Evolutionary conservation across 1,139 yeast species (phyloP), one percentile per base, ranked within the genome.

Genomic region (Casaregolazyma lundiana): DNA sequence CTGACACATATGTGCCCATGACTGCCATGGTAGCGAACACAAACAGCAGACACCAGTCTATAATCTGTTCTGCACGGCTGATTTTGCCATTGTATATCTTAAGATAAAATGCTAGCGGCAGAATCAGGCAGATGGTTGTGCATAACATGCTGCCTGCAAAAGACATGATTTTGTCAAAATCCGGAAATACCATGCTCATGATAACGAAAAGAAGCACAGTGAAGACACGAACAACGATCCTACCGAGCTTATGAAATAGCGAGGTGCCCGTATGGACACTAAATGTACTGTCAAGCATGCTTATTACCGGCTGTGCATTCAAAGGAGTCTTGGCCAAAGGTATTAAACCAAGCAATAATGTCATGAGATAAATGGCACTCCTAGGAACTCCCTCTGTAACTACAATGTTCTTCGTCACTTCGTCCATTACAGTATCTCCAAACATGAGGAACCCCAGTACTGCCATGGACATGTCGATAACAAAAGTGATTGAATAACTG

Each of bases 271-370:
- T 60, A 34, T 63, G 62, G 7, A 72, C 63, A 6, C 69, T 70
- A 30, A 70, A 54, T 21, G 76, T 50, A 15, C 69, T 65, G 52
- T 81, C 87, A 11, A 79, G 62, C 0, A 94, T 83, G 4, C 92
- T 76, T 17, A 87, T 78, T 37, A 90, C 83, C 1, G 97, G 97
- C 56, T 92, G 80, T 6, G 94, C 89, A 57, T 83, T 85, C 43
- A 90, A 71, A 0, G 97, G 96, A 1, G 92, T 79, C 61, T 90
- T 90, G 1, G 96, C 89, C 38, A 89, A 65, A 1, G 97, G 97
- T 21, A 90, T 79, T 35, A 89, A 59, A 35, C 95, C 86, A 70
- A 89, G 84, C 41, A 87, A 68, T 0, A 76, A 75, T 45, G 92
- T 84, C 45, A 90, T 74, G 32, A 80, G 58, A 2, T 79, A 77